Evolutionary conservation across 768 basidiomycete genomes (phyloP), one percentile per base, ranked within the genome.

Genomic region (Lactarius tabidus): DNA sequence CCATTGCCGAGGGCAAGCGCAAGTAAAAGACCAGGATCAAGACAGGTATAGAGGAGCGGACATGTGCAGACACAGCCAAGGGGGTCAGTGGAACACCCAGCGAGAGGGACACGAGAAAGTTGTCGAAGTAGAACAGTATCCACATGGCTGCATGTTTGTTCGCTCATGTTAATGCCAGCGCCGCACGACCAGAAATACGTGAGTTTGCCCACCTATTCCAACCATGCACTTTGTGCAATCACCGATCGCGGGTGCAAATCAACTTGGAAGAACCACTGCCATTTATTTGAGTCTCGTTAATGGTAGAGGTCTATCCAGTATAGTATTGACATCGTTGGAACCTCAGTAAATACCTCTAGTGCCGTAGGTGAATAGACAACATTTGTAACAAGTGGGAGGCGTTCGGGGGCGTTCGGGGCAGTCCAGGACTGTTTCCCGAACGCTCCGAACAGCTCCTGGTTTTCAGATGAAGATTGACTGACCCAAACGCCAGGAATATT

Each of bases 191-290:
- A 12, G 3, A 26, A 29, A 28, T 26, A 31, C 9, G 39, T 31
- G 9, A 45, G n/a, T 45, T 23, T 54, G 2, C 64, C 33, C 28
- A 65, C 64, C 43, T 43, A 54, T 59, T 60, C 54, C 64, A 26
- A 51, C 29, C 4, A 56, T 55, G 8, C 59, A 54, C 36, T 33
- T 28, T 10, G 31, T 17, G 36, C 3, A 56, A 56, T 60, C 26
- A 14, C 33, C 3, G 43, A 65, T 60, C 29, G 52, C 15, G 12
- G 9, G 43, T 6, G 23, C 28, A 60, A 29, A 45, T 65, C 59
- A 7, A 65, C 43, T 2, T 51, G 54, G 45, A 60, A 65, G 54
- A 57, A 65, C 59, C 54, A 57, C n/a, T 39, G 17, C 64, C 36
- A 61, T 1, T 28, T 1, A 33, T 31, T 2, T 41, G 2, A 1